A percentile compares a stretch with the other conserved stretches of the same genome.
These are phyloP conservation scores for Chaetomium cochliodes DNA, from an alignment of 495 filamentous ascomycete species.

Conservation along the genomic window DNA sequence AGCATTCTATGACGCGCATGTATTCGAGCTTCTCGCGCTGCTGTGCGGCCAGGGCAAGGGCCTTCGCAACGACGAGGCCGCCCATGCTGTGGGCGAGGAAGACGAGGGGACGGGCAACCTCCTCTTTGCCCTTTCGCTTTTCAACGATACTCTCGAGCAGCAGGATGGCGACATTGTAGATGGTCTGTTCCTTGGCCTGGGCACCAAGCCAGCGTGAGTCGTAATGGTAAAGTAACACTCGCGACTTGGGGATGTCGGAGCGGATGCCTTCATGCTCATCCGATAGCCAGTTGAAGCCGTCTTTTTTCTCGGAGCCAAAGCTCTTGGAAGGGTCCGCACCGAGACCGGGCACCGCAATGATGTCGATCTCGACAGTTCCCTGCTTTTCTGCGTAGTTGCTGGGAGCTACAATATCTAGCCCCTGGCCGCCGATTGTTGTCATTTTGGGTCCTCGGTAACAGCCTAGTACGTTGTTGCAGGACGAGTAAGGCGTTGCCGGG, in stretches of 20 bases:
- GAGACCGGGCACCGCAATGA: background rate
- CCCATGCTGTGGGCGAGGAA: conserved; percentile 4
- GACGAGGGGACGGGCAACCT: background rate
- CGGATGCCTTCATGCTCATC: background rate
- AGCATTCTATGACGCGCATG: background rate
- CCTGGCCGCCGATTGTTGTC: no score
- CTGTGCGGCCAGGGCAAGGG: background rate
- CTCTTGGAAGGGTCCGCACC: background rate
- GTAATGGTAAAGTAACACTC: background rate
- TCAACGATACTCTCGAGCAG: conserved; percentile 2
- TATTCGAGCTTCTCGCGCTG: background rate
- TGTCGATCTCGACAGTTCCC: background rate
- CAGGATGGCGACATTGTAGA: conserved; percentile 3
- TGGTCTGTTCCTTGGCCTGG: conserved; percentile 3
- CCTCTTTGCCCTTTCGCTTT: background rate
- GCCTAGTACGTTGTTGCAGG: no score
- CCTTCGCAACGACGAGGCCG: background rate
- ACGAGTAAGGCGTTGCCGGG: no score
- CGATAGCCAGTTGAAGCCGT: background rate
- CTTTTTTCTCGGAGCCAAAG: background rate
- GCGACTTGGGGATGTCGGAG: background rate
- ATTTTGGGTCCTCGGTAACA: no score
- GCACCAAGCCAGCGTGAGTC: conserved; percentile 1
- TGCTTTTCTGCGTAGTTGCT: background rate
- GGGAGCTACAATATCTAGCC: background rate